Conservation (phyloP, 2,329 filamentous ascomycete genomes). For the Tolypocladium ophioglossoides region DNA sequence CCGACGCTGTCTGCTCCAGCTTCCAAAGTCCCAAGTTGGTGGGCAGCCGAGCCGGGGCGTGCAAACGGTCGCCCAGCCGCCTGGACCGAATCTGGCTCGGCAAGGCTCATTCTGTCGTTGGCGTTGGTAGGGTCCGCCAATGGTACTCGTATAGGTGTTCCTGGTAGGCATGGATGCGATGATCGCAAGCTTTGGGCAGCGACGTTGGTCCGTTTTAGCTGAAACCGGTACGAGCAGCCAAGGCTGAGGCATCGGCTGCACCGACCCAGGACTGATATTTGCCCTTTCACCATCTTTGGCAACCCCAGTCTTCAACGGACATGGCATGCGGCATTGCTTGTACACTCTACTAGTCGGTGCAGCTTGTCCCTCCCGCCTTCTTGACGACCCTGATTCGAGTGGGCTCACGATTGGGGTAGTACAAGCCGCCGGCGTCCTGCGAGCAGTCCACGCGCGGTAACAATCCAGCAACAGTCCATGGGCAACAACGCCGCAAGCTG, state of each 20-base stretch:
- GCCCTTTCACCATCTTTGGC: neutral
- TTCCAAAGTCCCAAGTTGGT: neutral
- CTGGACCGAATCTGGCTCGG: neutral
- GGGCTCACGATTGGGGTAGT: slow-evolving; percentile 11
- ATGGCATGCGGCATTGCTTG: neutral
- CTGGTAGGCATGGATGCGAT: neutral
- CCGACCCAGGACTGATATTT: neutral
- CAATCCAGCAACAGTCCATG: neutral
- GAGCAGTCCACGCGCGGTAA: neutral
- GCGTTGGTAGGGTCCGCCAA: neutral
- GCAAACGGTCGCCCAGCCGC: neutral
- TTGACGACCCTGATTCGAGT: slow-evolving; percentile 9
- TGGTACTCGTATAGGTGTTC: neutral
- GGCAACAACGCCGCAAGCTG: neutral
- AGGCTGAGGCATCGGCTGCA: neutral
- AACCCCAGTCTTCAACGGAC: neutral
- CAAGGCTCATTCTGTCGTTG: neutral
- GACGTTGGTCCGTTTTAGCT: neutral
- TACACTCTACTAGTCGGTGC: neutral
- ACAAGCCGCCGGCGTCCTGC: slow-evolving; percentile 6
- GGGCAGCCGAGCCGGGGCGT: neutral
- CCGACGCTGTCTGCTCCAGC: neutral
- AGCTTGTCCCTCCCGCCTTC: neutral
- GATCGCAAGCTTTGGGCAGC: neutral
- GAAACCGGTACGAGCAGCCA: neutral